Evolutionary conservation across 257 asterid species (phyloP).

Genomic region (Lithospermum erythrorhizon): DNA sequence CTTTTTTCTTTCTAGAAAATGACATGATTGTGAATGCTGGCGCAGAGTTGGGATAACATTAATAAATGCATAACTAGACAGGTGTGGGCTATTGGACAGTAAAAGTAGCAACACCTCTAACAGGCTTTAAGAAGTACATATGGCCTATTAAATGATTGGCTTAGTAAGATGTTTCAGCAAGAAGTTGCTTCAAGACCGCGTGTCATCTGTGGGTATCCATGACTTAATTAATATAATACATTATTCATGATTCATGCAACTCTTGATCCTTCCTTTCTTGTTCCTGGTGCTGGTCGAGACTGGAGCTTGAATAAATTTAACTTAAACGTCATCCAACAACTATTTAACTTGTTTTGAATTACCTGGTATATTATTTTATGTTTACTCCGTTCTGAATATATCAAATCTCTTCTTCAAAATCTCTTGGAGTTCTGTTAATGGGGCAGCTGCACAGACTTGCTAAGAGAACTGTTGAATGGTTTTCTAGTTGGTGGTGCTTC

Average conservation of each 20-base stretch:
- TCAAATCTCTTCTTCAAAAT: slow-evolving; percentile 13
- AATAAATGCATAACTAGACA: slow-evolving; percentile 96
- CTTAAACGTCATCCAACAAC: too few relatives aligned
- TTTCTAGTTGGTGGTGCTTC: slow-evolving; percentile 97
- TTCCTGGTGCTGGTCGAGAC: neutral
- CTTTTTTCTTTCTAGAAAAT: neutral
- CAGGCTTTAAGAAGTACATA: slow-evolving; percentile 99
- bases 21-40: slow-evolving; percentile 55
- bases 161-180: slow-evolving; percentile 63
- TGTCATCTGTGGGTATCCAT: slow-evolving; percentile 69
- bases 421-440: slow-evolving; percentile 77
- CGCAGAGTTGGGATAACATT: slow-evolving; percentile 84
- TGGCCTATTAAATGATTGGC: slow-evolving; percentile 93
- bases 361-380: too few relatives aligned
- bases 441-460: slow-evolving; percentile 88
- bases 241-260: too few relatives aligned
- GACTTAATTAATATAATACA: neutral
- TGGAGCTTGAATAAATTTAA: neutral
- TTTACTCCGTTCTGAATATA: too few relatives aligned
- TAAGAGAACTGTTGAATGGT: slow-evolving; percentile 69
- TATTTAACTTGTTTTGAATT: neutral
- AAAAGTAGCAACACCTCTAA: slow-evolving; percentile 93
- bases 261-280: neutral
- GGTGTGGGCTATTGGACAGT: slow-evolving; percentile 99
- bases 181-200: slow-evolving; percentile 90